Evolutionary conservation across 2,329 filamentous ascomycete genomes (phyloP), one percentile per base, ranked within the genome.

Genomic region (Helminthosporium solani): DNA sequence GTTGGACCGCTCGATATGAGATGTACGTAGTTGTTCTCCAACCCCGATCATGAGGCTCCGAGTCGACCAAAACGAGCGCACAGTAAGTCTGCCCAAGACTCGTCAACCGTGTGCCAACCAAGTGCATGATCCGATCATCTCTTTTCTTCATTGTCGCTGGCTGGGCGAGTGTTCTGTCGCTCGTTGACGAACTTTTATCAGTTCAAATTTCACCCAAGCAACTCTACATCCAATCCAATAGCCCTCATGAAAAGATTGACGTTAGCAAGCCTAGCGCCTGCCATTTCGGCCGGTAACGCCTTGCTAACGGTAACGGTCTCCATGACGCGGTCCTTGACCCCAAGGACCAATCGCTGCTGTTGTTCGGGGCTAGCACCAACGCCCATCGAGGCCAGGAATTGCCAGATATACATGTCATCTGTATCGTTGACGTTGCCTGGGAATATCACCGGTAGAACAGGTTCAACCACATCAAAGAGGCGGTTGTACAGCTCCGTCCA

Each of bases 241-340:
- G 92, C 94, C 64, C 90, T 87, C 91, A 99, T 96, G 71, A 99
- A 99, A 45, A 99, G 75, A 68, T 99, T 99, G 57, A 99, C 94
- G 65, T 96, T 96, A 47, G 87, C 86, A 47, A 96, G 77, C 49
- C 92, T 85, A 66, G 89, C 85, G 49, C 84, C 84, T 11, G 88
- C 85, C 84, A 97, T 89, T 46, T 94, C 87, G 14, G 85, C 80
- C 15, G 94, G 92, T 27, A 99, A 78, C 1, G 89, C 92, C 78
- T 96, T 96, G 61, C 89, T 87, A 42, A 95, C 83, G 23, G 81
- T 78, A 9, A 99, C 90, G 0, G 94, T 97, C 67, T 96, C 91
- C 82, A 97, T 95, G 48, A 99, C 94, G 43, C 92, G 86, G 63
- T 99, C 94, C 81, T 97, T 99, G 59, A 99, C 94, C 33, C 90